Percentiles rank a stretch among this genome's conserved stretches.
Conservation (phyloP, 768 basidiomycete species). For the Dictyophora rubrovolvata region DNA sequence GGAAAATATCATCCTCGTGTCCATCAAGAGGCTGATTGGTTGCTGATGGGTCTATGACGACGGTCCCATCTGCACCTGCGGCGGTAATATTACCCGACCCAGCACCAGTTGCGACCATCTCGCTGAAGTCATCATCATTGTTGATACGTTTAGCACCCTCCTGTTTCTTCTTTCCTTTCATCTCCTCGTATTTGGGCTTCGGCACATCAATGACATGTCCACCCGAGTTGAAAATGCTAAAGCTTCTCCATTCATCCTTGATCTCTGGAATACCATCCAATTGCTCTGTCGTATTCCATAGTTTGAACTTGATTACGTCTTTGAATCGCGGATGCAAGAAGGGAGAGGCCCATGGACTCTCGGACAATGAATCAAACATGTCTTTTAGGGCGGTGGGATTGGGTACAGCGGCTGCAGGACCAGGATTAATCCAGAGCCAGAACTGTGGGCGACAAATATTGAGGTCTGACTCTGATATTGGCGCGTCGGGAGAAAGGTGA, state of each 20-base stretch:
- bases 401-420: constrained; percentile 84
- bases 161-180: constrained; percentile 21
- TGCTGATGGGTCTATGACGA: constrained; percentile 13
- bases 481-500: constrained; percentile 43
- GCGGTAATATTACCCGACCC: background rate
- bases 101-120: constrained; percentile 14
- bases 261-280: constrained; percentile 86
- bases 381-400: constrained; percentile 72
- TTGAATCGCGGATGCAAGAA: constrained; percentile 90
- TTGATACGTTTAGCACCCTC: constrained; percentile 17
- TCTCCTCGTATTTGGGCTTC: constrained; percentile 25
- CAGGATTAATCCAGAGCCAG: constrained; percentile 98
- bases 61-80: constrained; percentile 11
- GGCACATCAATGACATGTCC: constrained; percentile 66
- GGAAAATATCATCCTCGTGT: constrained; percentile 44
- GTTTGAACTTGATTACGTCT: constrained; percentile 86
- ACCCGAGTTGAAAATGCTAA: constrained; percentile 82
- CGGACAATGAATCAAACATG: constrained; percentile 74
- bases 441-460: constrained; percentile 79
- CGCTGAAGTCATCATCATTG: constrained; percentile 34
- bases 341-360: constrained; percentile 90
- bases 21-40: constrained; percentile 12
- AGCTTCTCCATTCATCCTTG: constrained; percentile 78
- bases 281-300: constrained; percentile 99
- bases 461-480: constrained; percentile 26